These are phyloP conservation scores for Funneliformis caledonium DNA, from an alignment of 371 early-diverging fungal genomes.

Conservation along the genomic window DNA sequence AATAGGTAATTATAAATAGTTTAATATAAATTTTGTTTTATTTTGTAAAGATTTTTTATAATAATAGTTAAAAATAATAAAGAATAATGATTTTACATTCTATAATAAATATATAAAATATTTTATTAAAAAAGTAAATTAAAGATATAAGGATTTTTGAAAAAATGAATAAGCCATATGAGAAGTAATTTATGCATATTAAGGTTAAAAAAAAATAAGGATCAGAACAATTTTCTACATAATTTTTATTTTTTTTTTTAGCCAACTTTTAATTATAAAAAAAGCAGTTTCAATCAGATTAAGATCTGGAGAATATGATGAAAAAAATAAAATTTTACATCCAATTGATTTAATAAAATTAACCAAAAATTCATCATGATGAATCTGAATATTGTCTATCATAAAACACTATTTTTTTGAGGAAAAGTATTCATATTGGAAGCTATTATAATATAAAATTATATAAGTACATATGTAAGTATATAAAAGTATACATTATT, in stretches of 20 bases:
- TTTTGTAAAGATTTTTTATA: too few relatives aligned
- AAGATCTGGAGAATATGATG: conserved; percentile 13
- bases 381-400: neutral
- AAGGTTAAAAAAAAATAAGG: neutral
- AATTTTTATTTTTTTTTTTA: neutral
- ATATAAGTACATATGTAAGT: too few relatives aligned
- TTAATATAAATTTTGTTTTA: too few relatives aligned
- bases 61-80: too few relatives aligned
- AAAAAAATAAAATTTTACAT: neutral
- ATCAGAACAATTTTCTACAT: neutral
- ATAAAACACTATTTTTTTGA: conserved; percentile 2
- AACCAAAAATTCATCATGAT: neutral
- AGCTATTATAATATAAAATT: neutral
- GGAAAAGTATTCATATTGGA: conserved; percentile 3
- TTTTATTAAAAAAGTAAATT: too few relatives aligned
- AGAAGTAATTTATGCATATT: neutral
- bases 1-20: too few relatives aligned
- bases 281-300: conserved; percentile 21
- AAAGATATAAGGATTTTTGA: too few relatives aligned
- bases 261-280: neutral
- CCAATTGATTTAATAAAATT: neutral
- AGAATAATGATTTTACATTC: too few relatives aligned
- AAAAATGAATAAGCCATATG: neutral
- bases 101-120: too few relatives aligned
- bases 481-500: too few relatives aligned